Percentiles rank a stretch among this genome's conserved stretches.
Conservation (phyloP, 1,139 yeast species). For the Sugiyamaella novakii region DNA sequence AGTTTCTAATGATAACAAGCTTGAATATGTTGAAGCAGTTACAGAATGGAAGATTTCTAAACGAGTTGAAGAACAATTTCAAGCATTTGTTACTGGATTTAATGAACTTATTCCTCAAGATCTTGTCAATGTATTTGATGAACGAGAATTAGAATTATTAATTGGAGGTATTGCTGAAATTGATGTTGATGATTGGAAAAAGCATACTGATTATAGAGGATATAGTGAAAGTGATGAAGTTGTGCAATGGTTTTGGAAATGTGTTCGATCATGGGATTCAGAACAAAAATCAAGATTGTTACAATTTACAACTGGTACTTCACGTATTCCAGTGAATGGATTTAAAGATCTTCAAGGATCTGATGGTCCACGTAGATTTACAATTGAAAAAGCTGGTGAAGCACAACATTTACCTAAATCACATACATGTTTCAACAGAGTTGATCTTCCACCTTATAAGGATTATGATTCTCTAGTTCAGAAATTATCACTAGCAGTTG, state of each 20-base stretch:
- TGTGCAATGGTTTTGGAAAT: constrained; percentile 97
- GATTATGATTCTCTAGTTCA: constrained; percentile 75
- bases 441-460: constrained; percentile 82
- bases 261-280: constrained; percentile 90
- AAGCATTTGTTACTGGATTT: constrained; percentile 95
- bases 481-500: constrained; percentile 84
- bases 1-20: constrained; percentile 92
- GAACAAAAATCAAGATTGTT: constrained; percentile 94
- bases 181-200: constrained; percentile 98
- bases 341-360: constrained; percentile 98
- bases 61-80: constrained; percentile 93
- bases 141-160: constrained; percentile 90
- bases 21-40: constrained; percentile 90
- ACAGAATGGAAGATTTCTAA: constrained; percentile 95
- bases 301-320: constrained; percentile 98
- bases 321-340: constrained; percentile 98
- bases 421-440: constrained; percentile 93
- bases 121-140: constrained; percentile 93
- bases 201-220: constrained; percentile 97
- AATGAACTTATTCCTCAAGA: constrained; percentile 97
- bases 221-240: constrained; percentile 96
- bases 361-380: constrained; percentile 97
- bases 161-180: constrained; percentile 99
- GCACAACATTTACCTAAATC: constrained; percentile 90
- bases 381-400: constrained; percentile 98